These are phyloP conservation scores for Thozetella sp. DNA, from an alignment of 495 filamentous ascomycete genomes.

Conservation along the genomic window DNA sequence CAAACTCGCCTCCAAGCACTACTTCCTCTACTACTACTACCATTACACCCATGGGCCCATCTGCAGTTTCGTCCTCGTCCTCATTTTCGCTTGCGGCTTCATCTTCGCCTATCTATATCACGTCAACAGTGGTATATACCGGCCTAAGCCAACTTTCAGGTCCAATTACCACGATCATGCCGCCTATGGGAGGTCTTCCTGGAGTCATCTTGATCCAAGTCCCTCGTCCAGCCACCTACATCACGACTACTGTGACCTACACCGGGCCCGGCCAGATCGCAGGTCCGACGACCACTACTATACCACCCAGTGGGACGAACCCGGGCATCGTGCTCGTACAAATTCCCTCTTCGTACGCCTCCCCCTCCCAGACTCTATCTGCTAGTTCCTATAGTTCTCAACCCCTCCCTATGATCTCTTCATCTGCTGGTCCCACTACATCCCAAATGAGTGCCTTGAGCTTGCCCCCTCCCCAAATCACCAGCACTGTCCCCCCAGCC, in stretches of 20 bases:
- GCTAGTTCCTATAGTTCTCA: too few relatives aligned
- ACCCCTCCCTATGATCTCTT: too few relatives aligned
- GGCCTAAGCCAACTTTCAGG: background rate
- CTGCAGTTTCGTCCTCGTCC: background rate
- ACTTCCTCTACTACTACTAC: background rate
- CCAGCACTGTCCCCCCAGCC: too few relatives aligned
- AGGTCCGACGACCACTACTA: background rate
- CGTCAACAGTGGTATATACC: background rate
- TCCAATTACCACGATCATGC: background rate
- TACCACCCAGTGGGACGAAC: background rate
- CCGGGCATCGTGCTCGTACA: background rate
- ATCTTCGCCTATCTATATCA: background rate
- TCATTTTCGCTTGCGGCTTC: background rate
- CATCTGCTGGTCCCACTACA: too few relatives aligned
- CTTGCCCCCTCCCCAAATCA: too few relatives aligned
- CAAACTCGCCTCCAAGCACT: too few relatives aligned
- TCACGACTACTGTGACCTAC: background rate
- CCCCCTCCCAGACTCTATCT: background rate
- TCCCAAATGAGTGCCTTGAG: too few relatives aligned
- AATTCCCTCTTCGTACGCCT: background rate
- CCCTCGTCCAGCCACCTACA: background rate
- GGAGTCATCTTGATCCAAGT: background rate
- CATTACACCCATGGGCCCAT: background rate
- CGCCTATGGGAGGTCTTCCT: background rate
- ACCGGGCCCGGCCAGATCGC: background rate